These are phyloP conservation scores for Aspergillus heteromorphus DNA, from an alignment of 495 filamentous ascomycete species.

Conservation along the genomic window DNA sequence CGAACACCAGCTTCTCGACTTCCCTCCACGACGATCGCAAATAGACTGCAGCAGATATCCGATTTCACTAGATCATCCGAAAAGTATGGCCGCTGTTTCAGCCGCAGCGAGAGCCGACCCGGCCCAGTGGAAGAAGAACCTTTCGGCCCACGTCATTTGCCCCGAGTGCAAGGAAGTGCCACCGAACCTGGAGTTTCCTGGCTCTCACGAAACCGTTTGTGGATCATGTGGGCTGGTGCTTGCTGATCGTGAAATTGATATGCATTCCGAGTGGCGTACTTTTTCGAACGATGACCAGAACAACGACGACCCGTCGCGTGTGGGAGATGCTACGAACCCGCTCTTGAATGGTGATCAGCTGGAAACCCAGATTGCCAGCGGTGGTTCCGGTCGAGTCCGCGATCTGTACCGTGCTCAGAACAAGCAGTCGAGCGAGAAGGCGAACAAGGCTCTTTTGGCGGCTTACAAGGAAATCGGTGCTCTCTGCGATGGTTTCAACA, in stretches of 20 bases:
- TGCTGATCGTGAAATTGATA: slow-evolving; percentile 85
- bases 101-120: slow-evolving; percentile 21
- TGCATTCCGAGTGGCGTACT: slow-evolving; percentile 95
- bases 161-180: slow-evolving; percentile 86
- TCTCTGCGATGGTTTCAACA: slow-evolving; percentile 78
- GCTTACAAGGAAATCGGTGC: slow-evolving; percentile 88
- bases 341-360: slow-evolving; percentile 89
- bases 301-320: slow-evolving; percentile 94
- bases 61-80: slow-evolving; percentile 16
- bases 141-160: slow-evolving; percentile 78
- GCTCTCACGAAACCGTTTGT: slow-evolving; percentile 88
- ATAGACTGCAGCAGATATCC: slow-evolving; percentile 25
- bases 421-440: slow-evolving; percentile 79
- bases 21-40: slow-evolving; percentile 38
- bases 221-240: slow-evolving; percentile 88
- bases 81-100: slow-evolving; percentile 38
- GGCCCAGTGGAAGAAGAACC: slow-evolving; percentile 62
- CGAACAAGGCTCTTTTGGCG: slow-evolving; percentile 67
- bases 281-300: slow-evolving; percentile 97
- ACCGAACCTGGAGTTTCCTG: slow-evolving; percentile 91
- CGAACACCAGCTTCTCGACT: slow-evolving; percentile 39
- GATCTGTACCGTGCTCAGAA: slow-evolving; percentile 86
- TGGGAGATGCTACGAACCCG: slow-evolving; percentile 83
- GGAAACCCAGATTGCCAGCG: slow-evolving; percentile 80
- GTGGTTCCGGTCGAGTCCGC: slow-evolving; percentile 62